Evolutionary conservation across 2,329 filamentous ascomycete genomes (phyloP).

Genomic region (Rosellinia necatrix): DNA sequence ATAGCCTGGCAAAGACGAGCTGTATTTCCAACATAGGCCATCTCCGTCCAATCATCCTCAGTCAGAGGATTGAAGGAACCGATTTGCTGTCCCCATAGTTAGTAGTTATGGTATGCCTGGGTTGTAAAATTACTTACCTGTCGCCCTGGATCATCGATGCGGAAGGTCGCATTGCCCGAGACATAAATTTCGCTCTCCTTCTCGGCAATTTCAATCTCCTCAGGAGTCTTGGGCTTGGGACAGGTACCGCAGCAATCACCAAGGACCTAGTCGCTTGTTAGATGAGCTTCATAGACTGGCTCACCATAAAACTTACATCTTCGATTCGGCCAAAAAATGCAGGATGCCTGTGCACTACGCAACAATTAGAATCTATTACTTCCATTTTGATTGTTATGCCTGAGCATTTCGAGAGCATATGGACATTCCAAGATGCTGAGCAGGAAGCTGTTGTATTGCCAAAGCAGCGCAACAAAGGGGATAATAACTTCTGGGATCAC

Average conservation of each 20-base stretch:
- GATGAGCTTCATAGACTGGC: neutral
- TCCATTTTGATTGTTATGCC: neutral
- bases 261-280: constrained; percentile 53
- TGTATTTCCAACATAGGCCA: constrained; percentile 86
- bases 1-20: constrained; percentile 80
- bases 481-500: neutral
- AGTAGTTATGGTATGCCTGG: constrained; percentile 3
- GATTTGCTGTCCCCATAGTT: constrained; percentile 48
- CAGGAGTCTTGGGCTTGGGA: constrained; percentile 68
- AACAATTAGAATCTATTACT: neutral
- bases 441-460: neutral
- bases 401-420: neutral
- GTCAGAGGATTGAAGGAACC: constrained; percentile 79
- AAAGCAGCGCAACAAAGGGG: neutral
- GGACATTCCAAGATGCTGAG: neutral
- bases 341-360: constrained; percentile 73
- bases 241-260: constrained; percentile 83
- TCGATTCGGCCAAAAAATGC: constrained; percentile 80
- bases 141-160: constrained; percentile 80
- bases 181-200: constrained; percentile 78
- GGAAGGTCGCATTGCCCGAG: constrained; percentile 72
- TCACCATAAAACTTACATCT: constrained; percentile 48
- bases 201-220: constrained; percentile 72
- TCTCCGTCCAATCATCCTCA: constrained; percentile 84
- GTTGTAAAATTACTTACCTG: constrained; percentile 49